A percentile compares a stretch with the other conserved stretches of the same genome.
These are phyloP conservation scores for Colletotrichum tamarilloi DNA, from an alignment of 2,329 filamentous ascomycete genomes.

Conservation along the genomic window DNA sequence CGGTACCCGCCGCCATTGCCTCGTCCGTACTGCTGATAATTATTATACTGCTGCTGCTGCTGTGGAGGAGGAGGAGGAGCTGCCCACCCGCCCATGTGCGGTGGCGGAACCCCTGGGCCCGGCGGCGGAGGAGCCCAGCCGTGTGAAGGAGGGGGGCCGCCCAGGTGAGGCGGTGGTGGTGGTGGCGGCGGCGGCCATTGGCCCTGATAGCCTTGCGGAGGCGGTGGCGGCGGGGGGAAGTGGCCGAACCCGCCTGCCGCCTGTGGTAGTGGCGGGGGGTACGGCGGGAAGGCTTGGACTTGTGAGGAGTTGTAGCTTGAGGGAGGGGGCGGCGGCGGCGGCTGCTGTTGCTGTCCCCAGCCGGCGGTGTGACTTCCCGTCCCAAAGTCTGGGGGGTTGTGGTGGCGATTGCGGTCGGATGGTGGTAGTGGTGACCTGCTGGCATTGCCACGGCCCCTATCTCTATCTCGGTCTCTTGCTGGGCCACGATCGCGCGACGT, in stretches of 20 bases:
- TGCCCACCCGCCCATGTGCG: constrained; percentile 21
- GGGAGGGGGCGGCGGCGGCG: constrained; percentile 43
- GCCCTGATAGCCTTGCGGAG: constrained; percentile 52
- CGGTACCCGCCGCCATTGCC: constrained; percentile 25
- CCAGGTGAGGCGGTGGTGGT: constrained; percentile 38
- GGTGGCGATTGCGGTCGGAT: constrained; percentile 1
- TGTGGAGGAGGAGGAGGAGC: constrained; percentile 26
- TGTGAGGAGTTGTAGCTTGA: constrained; percentile 29
- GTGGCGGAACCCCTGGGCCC: constrained; percentile 10
- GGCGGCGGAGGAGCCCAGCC: constrained; percentile 36
- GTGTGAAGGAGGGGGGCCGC: constrained; percentile 22
- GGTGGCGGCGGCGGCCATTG: constrained; percentile 55
- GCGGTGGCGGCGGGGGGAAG: constrained; percentile 49
- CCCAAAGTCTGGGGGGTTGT: constrained; percentile 16
- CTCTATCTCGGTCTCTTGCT: constrained; percentile 13
- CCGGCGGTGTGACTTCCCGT: neutral
- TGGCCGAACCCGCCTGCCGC: constrained; percentile 40
- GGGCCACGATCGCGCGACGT: constrained; percentile 37
- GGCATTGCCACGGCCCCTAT: neutral
- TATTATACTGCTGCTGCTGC: constrained; percentile 14
- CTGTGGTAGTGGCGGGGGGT: constrained; percentile 37
- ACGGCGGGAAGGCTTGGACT: constrained; percentile 23
- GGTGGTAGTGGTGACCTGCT: constrained; percentile 31
- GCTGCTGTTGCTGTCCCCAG: constrained; percentile 21
- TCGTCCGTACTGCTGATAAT: constrained; percentile 28